phyloP scores from a whole-genome alignment of 2,329 filamentous ascomycete species.

The Dactylonectria estremocensis region DNA sequence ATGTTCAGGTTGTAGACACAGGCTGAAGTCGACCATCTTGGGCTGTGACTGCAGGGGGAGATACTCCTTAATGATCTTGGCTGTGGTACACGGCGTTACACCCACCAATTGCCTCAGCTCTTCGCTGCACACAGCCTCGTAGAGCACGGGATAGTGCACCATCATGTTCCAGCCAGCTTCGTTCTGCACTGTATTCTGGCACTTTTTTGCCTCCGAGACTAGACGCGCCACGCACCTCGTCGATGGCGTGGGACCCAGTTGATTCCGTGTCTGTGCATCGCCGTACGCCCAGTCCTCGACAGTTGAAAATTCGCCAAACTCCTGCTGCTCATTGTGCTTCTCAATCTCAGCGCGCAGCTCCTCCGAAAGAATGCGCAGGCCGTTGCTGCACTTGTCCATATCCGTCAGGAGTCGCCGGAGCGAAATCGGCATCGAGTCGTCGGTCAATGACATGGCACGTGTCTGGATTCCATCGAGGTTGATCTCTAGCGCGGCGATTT shows the following conservation, averaged over 20 bases:
- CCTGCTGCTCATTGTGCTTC: no score
- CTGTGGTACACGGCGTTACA: conserved; percentile 9
- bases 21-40: conserved; percentile 13
- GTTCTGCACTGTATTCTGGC: not conserved
- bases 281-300: not conserved
- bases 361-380: no score
- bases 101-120: not conserved
- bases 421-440: not conserved
- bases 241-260: not conserved
- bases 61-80: conserved; percentile 12
- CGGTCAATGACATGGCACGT: not conserved
- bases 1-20: no score
- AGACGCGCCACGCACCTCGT: not conserved
- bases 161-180: not conserved
- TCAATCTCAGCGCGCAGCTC: no score
- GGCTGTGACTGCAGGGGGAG: not conserved
- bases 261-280: no score
- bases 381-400: no score
- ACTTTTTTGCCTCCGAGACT: not conserved
- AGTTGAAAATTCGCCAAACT: no score
- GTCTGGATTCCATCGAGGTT: not conserved
- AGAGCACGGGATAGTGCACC: not conserved
- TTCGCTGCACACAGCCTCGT: not conserved
- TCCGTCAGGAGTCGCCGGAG: not conserved
- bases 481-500: not conserved